These are phyloP conservation scores for Ustilago cynodontis DNA, from an alignment of 1,284 basidiomycete species.

Conservation along the genomic window DNA sequence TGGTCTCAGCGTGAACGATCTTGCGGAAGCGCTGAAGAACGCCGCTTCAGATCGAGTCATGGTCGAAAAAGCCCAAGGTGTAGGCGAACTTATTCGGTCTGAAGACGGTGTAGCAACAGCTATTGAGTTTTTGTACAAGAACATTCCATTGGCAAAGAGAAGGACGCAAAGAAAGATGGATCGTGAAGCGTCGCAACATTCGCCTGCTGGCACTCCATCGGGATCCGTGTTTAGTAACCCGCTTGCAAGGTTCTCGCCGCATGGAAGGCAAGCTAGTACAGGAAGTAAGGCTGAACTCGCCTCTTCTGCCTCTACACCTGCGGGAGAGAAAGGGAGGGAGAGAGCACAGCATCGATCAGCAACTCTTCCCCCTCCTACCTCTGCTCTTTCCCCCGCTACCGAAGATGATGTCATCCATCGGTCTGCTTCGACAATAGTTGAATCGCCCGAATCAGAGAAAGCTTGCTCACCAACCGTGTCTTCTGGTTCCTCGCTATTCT, in stretches of 20 bases:
- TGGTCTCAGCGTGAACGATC: slow-evolving; percentile 34
- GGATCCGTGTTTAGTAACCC: slow-evolving; percentile 16
- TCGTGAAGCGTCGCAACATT: slow-evolving; percentile 23
- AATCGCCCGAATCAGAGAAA: slow-evolving; percentile 7
- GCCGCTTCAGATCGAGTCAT: slow-evolving; percentile 57
- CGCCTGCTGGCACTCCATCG: slow-evolving; percentile 1
- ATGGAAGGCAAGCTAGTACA: slow-evolving; percentile 15
- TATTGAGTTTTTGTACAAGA: slow-evolving; percentile 58
- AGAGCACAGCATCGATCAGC: slow-evolving; percentile 14
- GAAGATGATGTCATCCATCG: slow-evolving; percentile 3
- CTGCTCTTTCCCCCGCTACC: not conserved
- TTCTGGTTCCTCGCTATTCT: not conserved
- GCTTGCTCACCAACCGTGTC: not conserved
- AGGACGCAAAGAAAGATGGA: slow-evolving; percentile 33
- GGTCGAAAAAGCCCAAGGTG: slow-evolving; percentile 59
- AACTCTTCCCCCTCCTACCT: slow-evolving; percentile 12
- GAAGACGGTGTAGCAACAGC: slow-evolving; percentile 62
- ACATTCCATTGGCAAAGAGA: slow-evolving; percentile 43
- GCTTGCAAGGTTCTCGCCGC: slow-evolving; percentile 15
- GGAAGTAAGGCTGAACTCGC: slow-evolving; percentile 4
- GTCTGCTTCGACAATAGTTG: slow-evolving; percentile 13
- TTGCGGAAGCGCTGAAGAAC: slow-evolving; percentile 45
- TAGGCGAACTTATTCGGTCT: slow-evolving; percentile 58
- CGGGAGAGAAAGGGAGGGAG: not conserved
- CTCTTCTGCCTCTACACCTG: not conserved